Conservation (phyloP, 176 grass and related monocot species). For the Bromus sterilis region DNA sequence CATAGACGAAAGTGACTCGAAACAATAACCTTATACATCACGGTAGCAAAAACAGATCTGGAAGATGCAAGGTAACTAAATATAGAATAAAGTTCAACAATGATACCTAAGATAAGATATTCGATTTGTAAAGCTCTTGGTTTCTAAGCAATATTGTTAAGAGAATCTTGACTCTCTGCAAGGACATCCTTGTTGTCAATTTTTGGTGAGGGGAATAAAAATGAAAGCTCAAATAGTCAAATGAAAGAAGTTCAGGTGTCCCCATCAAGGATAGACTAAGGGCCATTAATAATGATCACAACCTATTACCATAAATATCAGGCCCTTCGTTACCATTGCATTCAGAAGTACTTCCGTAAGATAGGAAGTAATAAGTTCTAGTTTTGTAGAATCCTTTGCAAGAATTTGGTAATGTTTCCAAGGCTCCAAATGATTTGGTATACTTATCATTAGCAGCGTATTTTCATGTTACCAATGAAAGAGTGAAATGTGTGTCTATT, state of each 20-base stretch:
- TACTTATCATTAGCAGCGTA: neutral
- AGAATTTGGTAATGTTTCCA: neutral
- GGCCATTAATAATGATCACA: neutral
- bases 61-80: constrained; percentile 3
- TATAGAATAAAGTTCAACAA: neutral
- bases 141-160: neutral
- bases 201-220: neutral
- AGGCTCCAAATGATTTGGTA: neutral
- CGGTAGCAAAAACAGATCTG: neutral
- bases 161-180: neutral
- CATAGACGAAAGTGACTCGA: neutral
- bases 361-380: neutral
- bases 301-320: constrained; percentile 17
- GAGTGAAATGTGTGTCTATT: neutral
- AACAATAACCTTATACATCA: constrained; percentile 7
- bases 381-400: neutral
- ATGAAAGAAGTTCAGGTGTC: constrained; percentile 11
- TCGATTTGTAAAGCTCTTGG: neutral
- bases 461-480: neutral
- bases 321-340: neutral
- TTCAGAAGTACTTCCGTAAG: neutral
- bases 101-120: neutral
- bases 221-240: neutral
- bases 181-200: neutral
- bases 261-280: neutral